These are phyloP conservation scores for Pichia inconspicua DNA, from an alignment of 1,139 yeast genomes.

Conservation along the genomic window DNA sequence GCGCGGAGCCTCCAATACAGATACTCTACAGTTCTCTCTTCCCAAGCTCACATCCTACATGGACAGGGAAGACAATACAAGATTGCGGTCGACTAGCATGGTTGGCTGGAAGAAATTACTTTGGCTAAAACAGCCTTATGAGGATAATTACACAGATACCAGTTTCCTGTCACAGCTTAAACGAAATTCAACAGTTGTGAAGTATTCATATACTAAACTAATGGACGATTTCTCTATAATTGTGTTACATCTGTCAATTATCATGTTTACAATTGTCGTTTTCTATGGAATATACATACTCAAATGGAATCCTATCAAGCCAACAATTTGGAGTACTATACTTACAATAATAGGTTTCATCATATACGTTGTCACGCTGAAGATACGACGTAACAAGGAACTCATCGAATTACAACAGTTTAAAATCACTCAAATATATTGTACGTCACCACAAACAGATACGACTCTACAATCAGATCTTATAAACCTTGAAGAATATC, in stretches of 20 bases:
- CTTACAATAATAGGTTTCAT: constrained; percentile 29
- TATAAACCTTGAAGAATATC: constrained; percentile 16
- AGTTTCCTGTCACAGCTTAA: constrained; percentile 73
- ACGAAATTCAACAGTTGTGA: constrained; percentile 66
- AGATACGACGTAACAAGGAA: constrained; percentile 23
- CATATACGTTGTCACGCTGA: constrained; percentile 22
- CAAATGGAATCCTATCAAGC: constrained; percentile 39
- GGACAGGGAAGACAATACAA: too few species aligned
- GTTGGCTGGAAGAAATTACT: constrained; percentile 68
- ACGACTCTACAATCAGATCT: neutral
- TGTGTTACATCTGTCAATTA: constrained; percentile 55
- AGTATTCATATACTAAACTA: constrained; percentile 56
- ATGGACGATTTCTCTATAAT: constrained; percentile 64
- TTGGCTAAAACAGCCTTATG: constrained; percentile 83
- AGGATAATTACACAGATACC: constrained; percentile 83
- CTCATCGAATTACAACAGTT: constrained; percentile 23
- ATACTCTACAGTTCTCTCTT: too few species aligned
- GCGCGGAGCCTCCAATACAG: too few species aligned
- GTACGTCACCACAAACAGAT: constrained; percentile 1
- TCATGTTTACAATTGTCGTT: constrained; percentile 51
- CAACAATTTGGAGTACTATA: constrained; percentile 29
- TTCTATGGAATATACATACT: constrained; percentile 51
- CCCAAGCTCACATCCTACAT: neutral
- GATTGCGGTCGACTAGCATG: neutral
- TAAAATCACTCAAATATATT: constrained; percentile 21